Evolutionary conservation across 768 basidiomycete genomes (phyloP), one percentile per base, ranked within the genome.

Genomic region (Sporobolomyces phaffii): DNA sequence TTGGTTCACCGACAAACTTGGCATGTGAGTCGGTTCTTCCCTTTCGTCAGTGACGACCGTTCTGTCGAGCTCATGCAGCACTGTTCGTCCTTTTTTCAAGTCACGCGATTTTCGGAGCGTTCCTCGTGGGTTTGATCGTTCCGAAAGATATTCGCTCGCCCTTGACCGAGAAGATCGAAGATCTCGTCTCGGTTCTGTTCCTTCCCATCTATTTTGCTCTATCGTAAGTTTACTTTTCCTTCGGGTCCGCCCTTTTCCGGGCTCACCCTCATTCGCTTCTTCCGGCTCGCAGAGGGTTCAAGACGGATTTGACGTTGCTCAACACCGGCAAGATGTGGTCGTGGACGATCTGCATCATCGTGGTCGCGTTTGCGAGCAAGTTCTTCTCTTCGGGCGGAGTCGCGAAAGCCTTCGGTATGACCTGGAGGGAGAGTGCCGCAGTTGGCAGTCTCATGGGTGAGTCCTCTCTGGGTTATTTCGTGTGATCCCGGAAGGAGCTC

Each of bases 1-100:
- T 0, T 92, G 91, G 79, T 86, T 87, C 79, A 93, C 91, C 8
- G 90, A 91, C 76, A 84, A 91, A 72, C 90, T 94, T 63, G 90
- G 88, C 47, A 84, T 88, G 52, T 64, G 43, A 50, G 62, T 54
- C 29, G 13, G 1, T 40, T 33, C 44, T 26, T 28, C 22, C 28
- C n/a, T 24, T 18, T 45, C 11, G n/a, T 45, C n/a, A n/a, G n/a
- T n/a, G n/a, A n/a, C n/a, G n/a, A n/a, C n/a, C n/a, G n/a, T n/a
- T n/a, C n/a, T n/a, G n/a, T n/a, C n/a, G n/a, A n/a, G n/a, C n/a
- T n/a, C n/a, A n/a, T n/a, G n/a, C n/a, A n/a, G n/a, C n/a, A n/a
- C n/a, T n/a, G n/a, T n/a, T n/a, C n/a, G n/a, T n/a, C n/a, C n/a
- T n/a, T n/a, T n/a, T n/a, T n/a, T n/a, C n/a, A n/a, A 69, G 68